phyloP scores from a whole-genome alignment of 495 filamentous ascomycete genomes.

The Extremus antarcticus region DNA sequence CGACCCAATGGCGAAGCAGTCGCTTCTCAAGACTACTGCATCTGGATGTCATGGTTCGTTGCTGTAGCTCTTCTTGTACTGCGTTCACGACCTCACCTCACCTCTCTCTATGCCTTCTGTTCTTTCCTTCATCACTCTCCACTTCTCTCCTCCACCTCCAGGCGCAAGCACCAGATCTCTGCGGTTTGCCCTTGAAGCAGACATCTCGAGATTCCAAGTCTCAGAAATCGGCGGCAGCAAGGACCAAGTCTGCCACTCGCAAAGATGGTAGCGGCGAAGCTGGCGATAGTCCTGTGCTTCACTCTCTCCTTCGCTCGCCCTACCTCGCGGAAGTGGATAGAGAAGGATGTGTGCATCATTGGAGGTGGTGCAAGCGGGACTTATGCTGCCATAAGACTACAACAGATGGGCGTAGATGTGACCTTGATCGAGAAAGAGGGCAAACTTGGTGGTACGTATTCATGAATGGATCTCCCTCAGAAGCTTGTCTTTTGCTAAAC shows the following conservation, averaged over 20 bases:
- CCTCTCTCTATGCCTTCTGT: not conserved
- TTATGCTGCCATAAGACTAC: conserved; percentile 38
- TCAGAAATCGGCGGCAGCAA: not conserved
- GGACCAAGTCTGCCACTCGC: not conserved
- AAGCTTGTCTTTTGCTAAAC: not conserved
- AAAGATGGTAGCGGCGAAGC: not conserved
- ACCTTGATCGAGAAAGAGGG: conserved; percentile 35
- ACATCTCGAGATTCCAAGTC: too few species aligned
- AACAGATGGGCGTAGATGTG: conserved; percentile 33
- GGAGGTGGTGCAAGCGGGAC: conserved; percentile 41
- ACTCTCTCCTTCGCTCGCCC: not conserved
- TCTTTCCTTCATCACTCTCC: not conserved
- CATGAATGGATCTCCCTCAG: not conserved
- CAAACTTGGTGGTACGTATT: conserved; percentile 31
- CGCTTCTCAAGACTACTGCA: not conserved
- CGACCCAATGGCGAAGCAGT: not conserved
- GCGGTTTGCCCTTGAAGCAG: not conserved
- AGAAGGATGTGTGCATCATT: conserved; percentile 35
- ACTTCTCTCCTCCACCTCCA: not conserved
- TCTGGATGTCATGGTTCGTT: not conserved
- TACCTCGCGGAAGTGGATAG: not conserved
- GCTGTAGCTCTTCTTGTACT: not conserved
- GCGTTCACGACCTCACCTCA: not conserved
- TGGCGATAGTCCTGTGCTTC: not conserved
- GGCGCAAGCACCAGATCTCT: not conserved